Evolutionary conservation across 768 basidiomycete species (phyloP), one percentile per base, ranked within the genome.

Genomic region (Scleroderma bovista): DNA sequence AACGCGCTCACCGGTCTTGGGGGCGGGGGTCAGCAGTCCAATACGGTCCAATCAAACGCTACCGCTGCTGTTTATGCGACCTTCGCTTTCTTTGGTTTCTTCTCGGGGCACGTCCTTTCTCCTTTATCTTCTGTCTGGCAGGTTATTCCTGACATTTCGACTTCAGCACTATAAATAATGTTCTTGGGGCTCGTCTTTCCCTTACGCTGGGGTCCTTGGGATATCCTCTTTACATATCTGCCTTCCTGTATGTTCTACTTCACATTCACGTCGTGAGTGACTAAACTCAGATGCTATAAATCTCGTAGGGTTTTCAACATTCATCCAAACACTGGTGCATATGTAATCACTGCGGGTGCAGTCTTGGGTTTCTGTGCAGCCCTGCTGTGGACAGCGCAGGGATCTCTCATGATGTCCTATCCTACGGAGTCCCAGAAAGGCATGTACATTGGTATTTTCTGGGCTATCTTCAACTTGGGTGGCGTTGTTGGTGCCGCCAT

Each of bases 1-100:
- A 92, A 90, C 60, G 81, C 88, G 0, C 70, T 90, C 59, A 84
- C 79, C 48, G 88, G 89, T 31, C 74, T 93, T 41, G 90, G 91
- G 3, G 88, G 77, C 39, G 88, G 86, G 37, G 90, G 90, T 1
- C 85, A 86, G 65, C 38, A 81, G 86, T 57, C 47, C 76, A n/a
- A n/a, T 3, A 73, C 70, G 2, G 85, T 79, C 9, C 77, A 75
- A 60, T 83, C 86, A 8, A 87, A 89, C 58, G 75, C 85, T 3
- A 88, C 79, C 56, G 69, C 81, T 1, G 78, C 83, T 1, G 63
- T 88, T 6, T 90, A 91, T 53, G 64, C 80, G 1, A 78, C 76
- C 8, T 83, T 84, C 58, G 78, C 82, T 17, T 69, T 77, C 56
- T 72, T 73, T 4, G 80, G 77, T 3, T 85, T 86, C 71, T 84